Conservation (phyloP, 495 filamentous ascomycete species). For the Penicillium desertorum region DNA sequence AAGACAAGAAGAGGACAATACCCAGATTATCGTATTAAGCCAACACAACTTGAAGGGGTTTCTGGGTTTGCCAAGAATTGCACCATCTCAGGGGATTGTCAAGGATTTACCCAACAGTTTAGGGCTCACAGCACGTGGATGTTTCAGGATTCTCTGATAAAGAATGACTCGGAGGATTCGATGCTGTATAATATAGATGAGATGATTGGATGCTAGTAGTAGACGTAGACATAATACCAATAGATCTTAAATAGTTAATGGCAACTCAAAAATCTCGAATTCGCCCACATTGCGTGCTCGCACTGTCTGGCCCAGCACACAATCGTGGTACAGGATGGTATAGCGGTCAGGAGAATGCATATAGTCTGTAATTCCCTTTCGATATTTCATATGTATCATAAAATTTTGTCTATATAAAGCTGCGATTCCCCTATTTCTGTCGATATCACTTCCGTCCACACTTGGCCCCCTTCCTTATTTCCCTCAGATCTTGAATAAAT, state of each 20-base stretch:
- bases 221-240: too few species aligned
- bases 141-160: not conserved
- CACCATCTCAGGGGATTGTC: not conserved
- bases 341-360: constrained; percentile 6
- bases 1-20: not conserved
- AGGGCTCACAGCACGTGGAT: not conserved
- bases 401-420: not conserved
- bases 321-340: constrained; percentile 10
- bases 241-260: too few species aligned
- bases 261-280: not conserved
- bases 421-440: not conserved
- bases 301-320: not conserved
- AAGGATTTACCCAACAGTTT: not conserved
- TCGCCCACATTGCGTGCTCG: constrained; percentile 7
- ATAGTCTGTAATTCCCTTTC: not conserved
- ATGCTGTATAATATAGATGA: not conserved
- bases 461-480: too few species aligned
- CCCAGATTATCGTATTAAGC: too few species aligned
- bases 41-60: too few species aligned
- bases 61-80: not conserved
- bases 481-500: not conserved
- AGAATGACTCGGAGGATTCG: not conserved
- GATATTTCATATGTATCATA: not conserved
- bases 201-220: too few species aligned
- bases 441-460: not conserved